A percentile compares a stretch with the other conserved stretches of the same genome.
phyloP scores from a whole-genome alignment of 345 rosid species.

The Sonneratia alba region DNA sequence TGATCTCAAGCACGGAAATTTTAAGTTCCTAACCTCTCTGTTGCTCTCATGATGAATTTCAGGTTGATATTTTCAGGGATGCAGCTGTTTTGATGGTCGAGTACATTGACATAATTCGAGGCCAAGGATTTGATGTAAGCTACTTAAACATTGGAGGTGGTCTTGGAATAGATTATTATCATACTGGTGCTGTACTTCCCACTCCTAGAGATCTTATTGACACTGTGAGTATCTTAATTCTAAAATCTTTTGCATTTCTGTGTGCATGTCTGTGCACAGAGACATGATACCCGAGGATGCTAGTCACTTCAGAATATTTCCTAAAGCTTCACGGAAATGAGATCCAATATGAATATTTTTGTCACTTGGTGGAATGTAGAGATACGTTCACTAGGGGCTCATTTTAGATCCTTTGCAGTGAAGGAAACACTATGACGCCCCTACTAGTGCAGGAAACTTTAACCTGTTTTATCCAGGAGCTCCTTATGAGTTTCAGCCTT shows the following conservation, averaged over 20 bases:
- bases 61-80: constrained; percentile 96
- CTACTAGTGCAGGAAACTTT: neutral
- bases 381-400: neutral
- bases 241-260: neutral
- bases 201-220: constrained; percentile 86
- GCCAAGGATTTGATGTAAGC: constrained; percentile 80
- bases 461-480: neutral
- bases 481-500: neutral
- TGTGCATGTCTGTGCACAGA: neutral
- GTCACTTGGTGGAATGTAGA: neutral
- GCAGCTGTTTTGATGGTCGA: constrained; percentile 89
- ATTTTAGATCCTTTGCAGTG: neutral
- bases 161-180: constrained; percentile 92
- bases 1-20: too few relatives aligned
- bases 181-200: constrained; percentile 78
- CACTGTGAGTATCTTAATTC: constrained; percentile 42
- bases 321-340: neutral
- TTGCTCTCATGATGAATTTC: constrained; percentile 8
- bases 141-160: constrained; percentile 97
- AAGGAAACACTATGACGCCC: neutral
- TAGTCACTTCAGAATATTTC: neutral
- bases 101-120: constrained; percentile 75
- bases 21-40: neutral
- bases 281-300: neutral
- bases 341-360: neutral